Evolutionary conservation across 306 rosid genomes (phyloP).

Genomic region (Glycine latifolia): DNA sequence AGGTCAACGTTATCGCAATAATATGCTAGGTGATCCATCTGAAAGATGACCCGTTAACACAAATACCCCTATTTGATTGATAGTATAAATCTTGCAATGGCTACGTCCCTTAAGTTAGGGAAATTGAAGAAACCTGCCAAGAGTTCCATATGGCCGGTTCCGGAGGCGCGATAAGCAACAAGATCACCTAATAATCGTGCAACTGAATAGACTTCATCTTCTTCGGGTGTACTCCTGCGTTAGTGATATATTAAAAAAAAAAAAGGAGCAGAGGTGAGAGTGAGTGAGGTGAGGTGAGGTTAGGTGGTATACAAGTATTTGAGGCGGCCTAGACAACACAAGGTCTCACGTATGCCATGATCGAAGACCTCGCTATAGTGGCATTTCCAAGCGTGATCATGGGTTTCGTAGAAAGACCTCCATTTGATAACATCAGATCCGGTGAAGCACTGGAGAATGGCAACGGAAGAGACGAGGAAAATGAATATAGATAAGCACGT

Average conservation of each 20-base stretch:
- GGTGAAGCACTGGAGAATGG: slow-evolving; percentile 68
- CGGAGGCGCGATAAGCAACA: slow-evolving; percentile 93
- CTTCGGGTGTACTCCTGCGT: slow-evolving; percentile 65
- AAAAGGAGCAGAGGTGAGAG: slow-evolving; percentile 30
- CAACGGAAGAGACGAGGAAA: slow-evolving; percentile 53
- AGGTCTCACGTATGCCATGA: slow-evolving; percentile 83
- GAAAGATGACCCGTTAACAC: too few relatives aligned
- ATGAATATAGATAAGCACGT: slow-evolving; percentile 55
- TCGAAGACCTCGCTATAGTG: slow-evolving; percentile 91
- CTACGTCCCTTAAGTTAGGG: too few relatives aligned
- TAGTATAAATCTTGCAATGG: too few relatives aligned
- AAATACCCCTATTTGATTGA: too few relatives aligned
- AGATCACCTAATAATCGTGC: slow-evolving; percentile 87
- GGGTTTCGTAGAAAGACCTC: slow-evolving; percentile 83
- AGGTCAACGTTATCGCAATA: too few relatives aligned
- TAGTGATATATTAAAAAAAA: background rate
- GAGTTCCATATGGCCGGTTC: slow-evolving; percentile 89
- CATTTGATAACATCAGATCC: slow-evolving; percentile 81
- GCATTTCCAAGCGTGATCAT: slow-evolving; percentile 83
- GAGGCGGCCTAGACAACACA: slow-evolving; percentile 89
- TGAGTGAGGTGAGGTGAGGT: slow-evolving; percentile 1
- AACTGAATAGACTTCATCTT: slow-evolving; percentile 88
- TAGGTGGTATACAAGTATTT: slow-evolving; percentile 70
- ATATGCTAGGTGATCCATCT: too few relatives aligned
- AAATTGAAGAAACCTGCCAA: slow-evolving; percentile 66